Conservation (phyloP, 2,329 filamentous ascomycete species). For the Amphichorda felina region DNA sequence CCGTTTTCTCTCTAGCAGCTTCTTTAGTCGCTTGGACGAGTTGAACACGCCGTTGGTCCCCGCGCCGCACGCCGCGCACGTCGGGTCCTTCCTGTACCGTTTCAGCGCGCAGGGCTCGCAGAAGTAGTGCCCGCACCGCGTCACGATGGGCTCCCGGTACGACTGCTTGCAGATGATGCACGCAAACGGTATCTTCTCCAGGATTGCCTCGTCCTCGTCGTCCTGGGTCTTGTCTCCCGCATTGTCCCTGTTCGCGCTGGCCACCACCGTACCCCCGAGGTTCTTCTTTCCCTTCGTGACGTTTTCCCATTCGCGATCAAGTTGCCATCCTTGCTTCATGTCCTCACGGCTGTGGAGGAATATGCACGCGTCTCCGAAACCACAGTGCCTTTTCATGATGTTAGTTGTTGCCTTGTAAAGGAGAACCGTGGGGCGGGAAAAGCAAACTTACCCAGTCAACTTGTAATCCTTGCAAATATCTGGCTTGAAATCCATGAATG, state of each 20-base stretch:
- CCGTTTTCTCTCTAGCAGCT: slow-evolving; percentile 63
- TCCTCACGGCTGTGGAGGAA: slow-evolving; percentile 67
- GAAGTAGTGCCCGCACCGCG: slow-evolving; percentile 92
- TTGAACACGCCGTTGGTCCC: slow-evolving; percentile 89
- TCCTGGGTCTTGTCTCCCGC: slow-evolving; percentile 20
- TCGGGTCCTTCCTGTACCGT: slow-evolving; percentile 75
- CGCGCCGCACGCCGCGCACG: slow-evolving; percentile 73
- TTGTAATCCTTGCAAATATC: slow-evolving; percentile 96
- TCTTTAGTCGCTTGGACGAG: slow-evolving; percentile 69
- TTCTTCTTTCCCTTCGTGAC: slow-evolving; percentile 61
- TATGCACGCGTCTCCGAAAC: slow-evolving; percentile 60
- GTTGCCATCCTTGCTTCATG: slow-evolving; percentile 87
- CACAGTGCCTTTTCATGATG: neutral
- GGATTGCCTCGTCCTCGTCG: slow-evolving; percentile 53
- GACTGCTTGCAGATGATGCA: slow-evolving; percentile 75
- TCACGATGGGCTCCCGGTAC: slow-evolving; percentile 73
- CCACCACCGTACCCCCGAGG: slow-evolving; percentile 46
- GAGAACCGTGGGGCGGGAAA: neutral
- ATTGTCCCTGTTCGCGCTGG: slow-evolving; percentile 39
- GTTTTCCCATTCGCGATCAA: slow-evolving; percentile 89
- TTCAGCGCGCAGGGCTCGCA: slow-evolving; percentile 83
- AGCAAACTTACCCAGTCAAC: slow-evolving; percentile 43
- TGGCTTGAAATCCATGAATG: slow-evolving; percentile 78
- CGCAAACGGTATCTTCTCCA: slow-evolving; percentile 79
- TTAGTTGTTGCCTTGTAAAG: neutral